A percentile compares a stretch with the other conserved stretches of the same genome.
Conservation (phyloP, 2,329 filamentous ascomycete species). For the Cyphellophora attinorum region DNA sequence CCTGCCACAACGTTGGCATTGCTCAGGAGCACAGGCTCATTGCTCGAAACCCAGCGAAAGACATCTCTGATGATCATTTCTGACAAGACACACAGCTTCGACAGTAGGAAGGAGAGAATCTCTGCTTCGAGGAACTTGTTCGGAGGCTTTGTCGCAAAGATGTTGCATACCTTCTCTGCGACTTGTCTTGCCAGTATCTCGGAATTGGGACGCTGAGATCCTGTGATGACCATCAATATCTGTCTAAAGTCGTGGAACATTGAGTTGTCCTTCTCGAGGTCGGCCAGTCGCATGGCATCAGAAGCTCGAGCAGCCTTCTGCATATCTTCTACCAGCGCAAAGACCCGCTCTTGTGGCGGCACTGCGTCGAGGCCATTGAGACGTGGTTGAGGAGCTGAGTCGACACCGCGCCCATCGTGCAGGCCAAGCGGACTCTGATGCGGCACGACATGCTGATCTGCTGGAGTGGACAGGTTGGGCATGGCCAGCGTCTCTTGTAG, state of each 20-base stretch:
- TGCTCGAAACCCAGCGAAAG: conserved; percentile 38
- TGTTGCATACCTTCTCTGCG: conserved; percentile 47
- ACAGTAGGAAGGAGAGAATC: conserved; percentile 51
- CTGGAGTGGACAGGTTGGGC: conserved; percentile 53
- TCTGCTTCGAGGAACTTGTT: conserved; percentile 51
- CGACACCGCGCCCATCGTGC: conserved; percentile 31
- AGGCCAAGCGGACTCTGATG: conserved; percentile 46
- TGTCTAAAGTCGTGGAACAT: conserved; percentile 52
- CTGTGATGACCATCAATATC: conserved; percentile 44
- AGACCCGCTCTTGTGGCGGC: conserved; percentile 43
- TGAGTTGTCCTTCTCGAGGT: conserved; percentile 44
- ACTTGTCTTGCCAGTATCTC: conserved; percentile 47
- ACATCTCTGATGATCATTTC: conserved; percentile 35
- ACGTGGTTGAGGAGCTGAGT: conserved; percentile 30
- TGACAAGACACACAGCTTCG: conserved; percentile 49
- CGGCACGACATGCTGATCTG: conserved; percentile 52
- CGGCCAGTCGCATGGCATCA: conserved; percentile 47
- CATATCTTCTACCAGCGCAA: conserved; percentile 46
- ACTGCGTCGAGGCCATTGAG: conserved; percentile 53
- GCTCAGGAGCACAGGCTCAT: conserved; percentile 52
- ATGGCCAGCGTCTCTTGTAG: conserved; percentile 53
- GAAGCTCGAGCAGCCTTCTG: conserved; percentile 47
- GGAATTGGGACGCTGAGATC: conserved; percentile 36
- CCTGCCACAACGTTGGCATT: conserved; percentile 53
- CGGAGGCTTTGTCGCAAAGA: conserved; percentile 44